Percentiles rank a stretch among this genome's conserved stretches.
Evolutionary conservation across 1,284 basidiomycete species (phyloP).

Genomic region (Apiotrichum domesticum): DNA sequence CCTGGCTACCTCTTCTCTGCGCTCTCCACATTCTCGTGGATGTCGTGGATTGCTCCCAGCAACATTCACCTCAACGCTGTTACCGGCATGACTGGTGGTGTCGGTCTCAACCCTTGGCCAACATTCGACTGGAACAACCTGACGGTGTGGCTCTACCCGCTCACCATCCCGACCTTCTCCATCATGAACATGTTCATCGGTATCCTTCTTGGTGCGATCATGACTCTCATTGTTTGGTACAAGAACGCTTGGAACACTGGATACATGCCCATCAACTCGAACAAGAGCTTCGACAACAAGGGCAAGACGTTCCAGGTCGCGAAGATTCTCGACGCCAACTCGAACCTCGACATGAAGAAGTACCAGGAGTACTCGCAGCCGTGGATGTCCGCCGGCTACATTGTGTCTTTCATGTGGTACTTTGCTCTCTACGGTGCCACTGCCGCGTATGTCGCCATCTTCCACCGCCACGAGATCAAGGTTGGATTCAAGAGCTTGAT

Average conservation of each 20-base stretch:
- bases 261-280: conserved; percentile 35
- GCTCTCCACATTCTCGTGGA: conserved; percentile 55
- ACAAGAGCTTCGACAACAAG: conserved; percentile 23
- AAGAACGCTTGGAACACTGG: conserved; percentile 28
- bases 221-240: conserved; percentile 23
- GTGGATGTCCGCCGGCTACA: conserved; percentile 33
- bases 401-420: conserved; percentile 32
- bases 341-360: conserved; percentile 26
- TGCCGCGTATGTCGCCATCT: conserved; percentile 34
- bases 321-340: conserved; percentile 28
- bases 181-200: conserved; percentile 31
- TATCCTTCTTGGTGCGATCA: conserved; percentile 4
- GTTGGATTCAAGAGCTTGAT: conserved; percentile 35
- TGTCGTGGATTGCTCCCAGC: conserved; percentile 54
- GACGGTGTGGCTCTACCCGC: conserved; percentile 7
- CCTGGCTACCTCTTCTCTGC: conserved; percentile 42
- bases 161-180: conserved; percentile 29
- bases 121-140: conserved; percentile 30
- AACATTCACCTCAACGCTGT: conserved; percentile 18
- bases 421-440: conserved; percentile 35
- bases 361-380: conserved; percentile 36
- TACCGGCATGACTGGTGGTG: conserved; percentile 23
- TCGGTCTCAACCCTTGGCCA: conserved; percentile 38
- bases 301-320: conserved; percentile 39
- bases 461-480: conserved; percentile 41